These are phyloP conservation scores for Podila minutissima DNA, from an alignment of 192 early-diverging fungal genomes.

Conservation along the genomic window DNA sequence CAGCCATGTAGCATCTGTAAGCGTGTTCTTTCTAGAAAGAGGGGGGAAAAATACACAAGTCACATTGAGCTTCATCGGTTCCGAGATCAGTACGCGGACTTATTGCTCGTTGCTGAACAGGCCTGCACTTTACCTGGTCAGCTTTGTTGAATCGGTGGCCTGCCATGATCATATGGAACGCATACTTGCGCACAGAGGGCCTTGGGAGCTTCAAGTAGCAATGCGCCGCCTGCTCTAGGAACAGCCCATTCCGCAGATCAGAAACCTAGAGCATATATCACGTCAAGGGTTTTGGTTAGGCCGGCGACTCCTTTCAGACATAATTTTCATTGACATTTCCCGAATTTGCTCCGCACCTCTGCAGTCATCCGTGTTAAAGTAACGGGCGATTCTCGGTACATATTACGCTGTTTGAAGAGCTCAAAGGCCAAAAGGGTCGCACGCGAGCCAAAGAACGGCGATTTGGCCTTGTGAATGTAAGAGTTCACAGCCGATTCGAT, in stretches of 20 bases:
- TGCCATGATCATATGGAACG: slow-evolving; percentile 90
- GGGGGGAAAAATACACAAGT: not conserved
- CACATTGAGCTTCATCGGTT: not conserved
- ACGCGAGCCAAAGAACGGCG: slow-evolving; percentile 75
- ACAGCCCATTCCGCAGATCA: slow-evolving; percentile 78
- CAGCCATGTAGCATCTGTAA: slow-evolving; percentile 76
- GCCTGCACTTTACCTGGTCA: slow-evolving; percentile 64
- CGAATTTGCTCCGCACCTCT: slow-evolving; percentile 57
- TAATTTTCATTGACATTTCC: too few species aligned
- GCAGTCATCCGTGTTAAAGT: slow-evolving; percentile 78
- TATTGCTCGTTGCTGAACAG: not conserved
- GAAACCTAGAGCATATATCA: slow-evolving; percentile 62
- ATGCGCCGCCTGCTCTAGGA: slow-evolving; percentile 92
- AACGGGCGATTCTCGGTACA: slow-evolving; percentile 75
- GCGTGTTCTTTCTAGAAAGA: slow-evolving; percentile 74
- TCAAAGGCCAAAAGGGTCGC: slow-evolving; percentile 84
- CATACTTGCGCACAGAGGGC: slow-evolving; percentile 85
- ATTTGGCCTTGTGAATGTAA: slow-evolving; percentile 69
- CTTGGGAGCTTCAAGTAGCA: slow-evolving; percentile 73
- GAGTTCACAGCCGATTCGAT: slow-evolving; percentile 80
- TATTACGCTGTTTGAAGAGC: slow-evolving; percentile 74
- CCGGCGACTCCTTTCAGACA: too few species aligned
- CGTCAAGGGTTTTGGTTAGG: too few species aligned
- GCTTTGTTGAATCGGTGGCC: slow-evolving; percentile 84
- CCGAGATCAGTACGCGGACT: not conserved